phyloP scores from a whole-genome alignment of 140 eudicot species.

The Artemisia princeps region DNA sequence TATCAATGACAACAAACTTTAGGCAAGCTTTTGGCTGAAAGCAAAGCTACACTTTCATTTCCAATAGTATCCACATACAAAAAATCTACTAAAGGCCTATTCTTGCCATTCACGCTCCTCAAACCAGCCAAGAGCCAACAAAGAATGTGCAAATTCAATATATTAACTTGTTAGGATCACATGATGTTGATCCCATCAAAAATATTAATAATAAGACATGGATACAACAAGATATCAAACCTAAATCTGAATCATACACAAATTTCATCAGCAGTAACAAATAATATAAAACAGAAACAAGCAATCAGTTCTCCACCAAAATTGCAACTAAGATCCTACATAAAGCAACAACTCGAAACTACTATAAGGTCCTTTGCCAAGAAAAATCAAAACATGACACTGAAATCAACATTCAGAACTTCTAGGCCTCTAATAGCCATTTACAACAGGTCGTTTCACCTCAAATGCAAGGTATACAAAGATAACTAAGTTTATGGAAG shows the following conservation, averaged over 20 bases:
- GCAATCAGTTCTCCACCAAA: conserved; percentile 1
- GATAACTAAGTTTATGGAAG: not conserved
- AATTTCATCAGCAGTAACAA: not conserved
- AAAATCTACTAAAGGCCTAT: not conserved
- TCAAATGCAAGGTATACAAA: conserved; percentile 8
- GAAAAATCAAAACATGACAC: no score
- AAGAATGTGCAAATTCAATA: not conserved
- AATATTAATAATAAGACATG: not conserved
- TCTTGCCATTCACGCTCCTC: no score
- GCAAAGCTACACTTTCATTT: not conserved
- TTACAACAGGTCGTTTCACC: conserved; percentile 14
- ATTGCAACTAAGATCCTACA: conserved; percentile 5
- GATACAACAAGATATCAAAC: not conserved
- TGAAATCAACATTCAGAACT: not conserved
- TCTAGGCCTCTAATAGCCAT: conserved; percentile 5
- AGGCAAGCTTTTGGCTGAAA: not conserved
- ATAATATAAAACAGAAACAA: not conserved
- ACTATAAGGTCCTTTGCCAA: no score
- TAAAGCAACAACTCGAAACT: conserved; percentile 22
- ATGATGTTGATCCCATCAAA: not conserved
- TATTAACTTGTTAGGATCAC: not conserved
- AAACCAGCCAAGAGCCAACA: no score
- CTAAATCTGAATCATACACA: conserved; percentile 10
- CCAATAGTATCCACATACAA: not conserved
- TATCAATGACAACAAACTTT: not conserved